These are phyloP conservation scores for Mycena crocata DNA, from an alignment of 768 basidiomycete species.

Conservation along the genomic window DNA sequence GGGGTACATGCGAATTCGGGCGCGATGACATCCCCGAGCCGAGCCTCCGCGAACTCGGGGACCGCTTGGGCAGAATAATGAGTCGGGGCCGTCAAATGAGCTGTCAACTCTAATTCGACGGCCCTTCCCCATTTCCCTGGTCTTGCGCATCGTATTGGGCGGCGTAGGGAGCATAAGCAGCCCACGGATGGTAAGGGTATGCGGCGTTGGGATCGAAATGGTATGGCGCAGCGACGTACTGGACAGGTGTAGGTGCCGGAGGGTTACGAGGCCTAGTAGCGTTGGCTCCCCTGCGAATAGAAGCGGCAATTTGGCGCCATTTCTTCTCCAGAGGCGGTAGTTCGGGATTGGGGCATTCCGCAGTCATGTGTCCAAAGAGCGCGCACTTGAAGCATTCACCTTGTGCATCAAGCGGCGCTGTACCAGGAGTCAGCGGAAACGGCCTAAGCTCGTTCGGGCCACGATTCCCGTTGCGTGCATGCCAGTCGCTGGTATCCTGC, in stretches of 20 bases:
- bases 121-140: conserved; percentile 23
- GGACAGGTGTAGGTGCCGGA: background rate
- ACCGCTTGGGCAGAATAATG: background rate
- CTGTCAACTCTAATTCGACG: conserved; percentile 13
- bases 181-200: background rate
- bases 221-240: background rate
- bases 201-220: background rate
- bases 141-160: background rate
- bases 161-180: background rate
- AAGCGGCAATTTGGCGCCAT: conserved; percentile 31
- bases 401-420: conserved; percentile 21
- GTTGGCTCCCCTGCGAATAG: background rate
- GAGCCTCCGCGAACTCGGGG: no score
- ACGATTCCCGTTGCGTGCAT: background rate
- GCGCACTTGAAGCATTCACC: conserved; percentile 39
- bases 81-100: conserved; percentile 5
- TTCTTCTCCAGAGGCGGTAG: conserved; percentile 25
- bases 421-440: conserved; percentile 38
- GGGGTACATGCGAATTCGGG: conserved; percentile 4
- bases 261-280: background rate
- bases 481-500: no score
- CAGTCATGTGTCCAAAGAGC: conserved; percentile 12
- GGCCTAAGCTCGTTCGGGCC: conserved; percentile 23
- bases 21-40: background rate
- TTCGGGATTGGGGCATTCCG: conserved; percentile 3